Evolutionary conservation across 768 basidiomycete genomes (phyloP), one percentile per base, ranked within the genome.

Genomic region (Leccinum disarticulatum): DNA sequence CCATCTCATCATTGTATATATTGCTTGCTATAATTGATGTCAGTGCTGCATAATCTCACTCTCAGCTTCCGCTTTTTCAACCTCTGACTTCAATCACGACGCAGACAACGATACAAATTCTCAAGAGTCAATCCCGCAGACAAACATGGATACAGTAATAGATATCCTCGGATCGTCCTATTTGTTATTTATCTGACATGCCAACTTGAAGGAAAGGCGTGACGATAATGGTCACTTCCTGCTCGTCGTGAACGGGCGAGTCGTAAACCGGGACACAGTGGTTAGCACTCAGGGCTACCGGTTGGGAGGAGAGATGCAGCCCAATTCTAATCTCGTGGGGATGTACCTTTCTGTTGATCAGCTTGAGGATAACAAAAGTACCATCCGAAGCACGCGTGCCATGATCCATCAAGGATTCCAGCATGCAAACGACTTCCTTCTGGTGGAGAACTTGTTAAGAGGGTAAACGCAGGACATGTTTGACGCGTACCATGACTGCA

Each of bases 221-320:
- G 6, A 73, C 66, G 4, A 76, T 55, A 11, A 2, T 33, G 31
- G 71, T 68, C 8, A n/a, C 19, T 1, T 56, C 54, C 0, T 65
- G 9, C 30, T 30, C 56, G 1, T 60, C 57, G n/a, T 48, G 53
- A 46, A 72, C 58, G 15, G 38, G 22, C 3, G 74, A 36, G 6
- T 76, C 73, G n/a, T 70, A 59, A 13, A 77, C 41, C 0, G 73
- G 77, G 2, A 76, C 66, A 19, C 76, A 77, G 50, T 78, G 74
- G 36, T 79, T 81, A 35, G 52, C 55, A 41, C 50, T 25, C 22
- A 22, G 1, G 0, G 47, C 47, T 2, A 63, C 28, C 0, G 43
- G 0, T 35, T 50, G 22, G 0, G 59, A 61, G 10, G 64, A 61
- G 55, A 66, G 69, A 25, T 64, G 68, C 67, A 63, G 52, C 0